These are phyloP conservation scores for Hypsizygus marmoreus DNA, from an alignment of 768 basidiomycete genomes.

Conservation along the genomic window DNA sequence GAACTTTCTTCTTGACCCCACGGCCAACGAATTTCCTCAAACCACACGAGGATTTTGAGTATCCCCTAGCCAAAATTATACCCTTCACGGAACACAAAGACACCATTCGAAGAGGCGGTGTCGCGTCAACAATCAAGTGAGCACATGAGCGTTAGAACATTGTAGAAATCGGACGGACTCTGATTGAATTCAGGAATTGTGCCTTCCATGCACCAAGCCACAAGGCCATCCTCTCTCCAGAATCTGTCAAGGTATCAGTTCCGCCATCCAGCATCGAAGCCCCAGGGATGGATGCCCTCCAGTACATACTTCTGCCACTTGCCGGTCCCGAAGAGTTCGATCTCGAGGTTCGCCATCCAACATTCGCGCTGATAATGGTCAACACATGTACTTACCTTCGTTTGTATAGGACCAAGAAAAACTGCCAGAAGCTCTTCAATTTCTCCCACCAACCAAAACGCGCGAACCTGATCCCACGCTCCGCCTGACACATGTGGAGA, in stretches of 20 bases:
- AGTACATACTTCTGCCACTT: conserved; percentile 84
- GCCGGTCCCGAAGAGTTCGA: conserved; percentile 97
- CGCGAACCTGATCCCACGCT: conserved; percentile 79
- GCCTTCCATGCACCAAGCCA: conserved; percentile 71
- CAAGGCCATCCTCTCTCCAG: conserved; percentile 68
- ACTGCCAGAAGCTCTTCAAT: conserved; percentile 81
- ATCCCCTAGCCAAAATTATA: conserved; percentile 80
- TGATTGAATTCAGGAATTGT: conserved; percentile 60
- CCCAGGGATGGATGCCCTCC: conserved; percentile 82
- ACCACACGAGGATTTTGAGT: conserved; percentile 56
- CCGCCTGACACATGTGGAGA: conserved; percentile 85
- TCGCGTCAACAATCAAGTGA: conserved; percentile 86
- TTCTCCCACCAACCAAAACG: conserved; percentile 81
- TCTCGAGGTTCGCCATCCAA: conserved; percentile 60
- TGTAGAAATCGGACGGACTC: not conserved
- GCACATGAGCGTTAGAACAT: conserved; percentile 17
- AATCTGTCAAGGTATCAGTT: conserved; percentile 55
- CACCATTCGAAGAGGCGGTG: conserved; percentile 83
- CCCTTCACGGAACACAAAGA: conserved; percentile 90
- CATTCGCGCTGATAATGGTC: not conserved
- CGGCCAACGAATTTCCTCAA: conserved; percentile 51
- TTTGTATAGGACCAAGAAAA: conserved; percentile 82
- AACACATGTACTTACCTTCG: not conserved
- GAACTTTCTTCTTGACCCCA: conserved; percentile 80
- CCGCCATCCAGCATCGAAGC: conserved; percentile 58